Conservation (phyloP, 306 rosid genomes). For the Vicia villosa region DNA sequence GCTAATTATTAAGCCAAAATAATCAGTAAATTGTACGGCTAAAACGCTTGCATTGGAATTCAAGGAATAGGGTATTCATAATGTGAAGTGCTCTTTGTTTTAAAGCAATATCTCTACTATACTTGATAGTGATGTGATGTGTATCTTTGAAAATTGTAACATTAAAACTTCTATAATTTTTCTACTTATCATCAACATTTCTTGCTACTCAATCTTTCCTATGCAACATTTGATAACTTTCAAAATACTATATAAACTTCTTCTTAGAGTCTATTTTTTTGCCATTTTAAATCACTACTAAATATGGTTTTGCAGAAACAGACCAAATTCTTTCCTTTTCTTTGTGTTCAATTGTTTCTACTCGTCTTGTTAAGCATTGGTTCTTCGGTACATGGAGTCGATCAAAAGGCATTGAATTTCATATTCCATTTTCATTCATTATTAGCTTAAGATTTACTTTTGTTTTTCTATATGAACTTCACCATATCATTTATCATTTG, state of each 20-base stretch:
- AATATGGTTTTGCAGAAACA: slow-evolving; percentile 34
- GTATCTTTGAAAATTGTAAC: neutral
- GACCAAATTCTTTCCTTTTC: slow-evolving; percentile 23
- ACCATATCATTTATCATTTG: slow-evolving; percentile 3
- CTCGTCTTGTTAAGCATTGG: slow-evolving; percentile 32
- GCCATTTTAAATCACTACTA: slow-evolving; percentile 33
- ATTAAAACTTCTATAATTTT: slow-evolving; percentile 5
- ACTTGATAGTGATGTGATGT: slow-evolving; percentile 42
- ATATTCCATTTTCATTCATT: slow-evolving; percentile 3
- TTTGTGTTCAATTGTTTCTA: slow-evolving; percentile 38
- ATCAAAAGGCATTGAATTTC: slow-evolving; percentile 44
- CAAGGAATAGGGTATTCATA: slow-evolving; percentile 54
- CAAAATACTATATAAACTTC: slow-evolving; percentile 29
- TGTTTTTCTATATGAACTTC: slow-evolving; percentile 19
- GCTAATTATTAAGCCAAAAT: slow-evolving; percentile 28
- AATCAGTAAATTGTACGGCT: slow-evolving; percentile 36
- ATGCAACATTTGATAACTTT: slow-evolving; percentile 13
- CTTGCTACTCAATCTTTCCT: neutral
- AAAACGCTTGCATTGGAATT: slow-evolving; percentile 71
- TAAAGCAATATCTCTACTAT: slow-evolving; percentile 51
- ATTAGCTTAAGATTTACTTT: neutral
- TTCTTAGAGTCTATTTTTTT: slow-evolving; percentile 28
- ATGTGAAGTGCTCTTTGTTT: slow-evolving; percentile 52
- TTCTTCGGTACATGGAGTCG: slow-evolving; percentile 45
- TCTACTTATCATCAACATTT: slow-evolving; percentile 9